Evolutionary conservation across 345 rosid species (phyloP), one percentile per base, ranked within the genome.

Genomic region (Erodium maritimum): DNA sequence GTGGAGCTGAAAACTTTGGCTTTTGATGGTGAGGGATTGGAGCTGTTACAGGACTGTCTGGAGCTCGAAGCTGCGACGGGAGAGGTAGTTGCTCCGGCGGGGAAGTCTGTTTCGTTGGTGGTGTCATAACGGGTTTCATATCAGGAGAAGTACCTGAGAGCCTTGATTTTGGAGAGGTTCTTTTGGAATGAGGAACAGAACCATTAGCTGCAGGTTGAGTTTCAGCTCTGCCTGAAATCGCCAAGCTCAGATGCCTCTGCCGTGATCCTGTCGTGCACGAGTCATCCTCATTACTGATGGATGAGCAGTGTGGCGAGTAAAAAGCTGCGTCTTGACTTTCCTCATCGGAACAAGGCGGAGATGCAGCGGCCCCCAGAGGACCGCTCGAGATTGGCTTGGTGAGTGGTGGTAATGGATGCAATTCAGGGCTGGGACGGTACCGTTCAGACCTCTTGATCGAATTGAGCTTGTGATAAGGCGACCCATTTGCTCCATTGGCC

Each of bases 381-480:
- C 73, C 73, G 5, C 63, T 77, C 14, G 64, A 57, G 23, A 83
- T 81, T 23, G 84, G 81, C 64, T 72, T 77, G 18, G 82, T 59
- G 67, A 88, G 61, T 25, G 89, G 97, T 1, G 97, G 96, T 51
- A 91, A 78, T 21, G 98, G 98, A 68, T 86, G 96, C 73, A 91
- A 78, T 45, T 91, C 98, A 0, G 98, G 98, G 50, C 98, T 91
- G 1, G 98, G 98, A 22, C 98, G 62, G 57, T 91, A 91, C 19
- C 95, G 80, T 50, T 91, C 98, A 7, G 95, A 86, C 74, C 84
- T 75, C 75, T 82, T 86, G 7, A 78, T 52, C 17, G 95, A 77
- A 71, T 79, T 68, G 57, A 88, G 70, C 68, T 88, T 84, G 65
- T 73, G 85, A 74, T 88, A 86, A 18, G 96, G 98, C 0, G 95